Base-by-base conservation (phyloP, 202 grass and related monocot species). In the Carex sylvatica region DNA sequence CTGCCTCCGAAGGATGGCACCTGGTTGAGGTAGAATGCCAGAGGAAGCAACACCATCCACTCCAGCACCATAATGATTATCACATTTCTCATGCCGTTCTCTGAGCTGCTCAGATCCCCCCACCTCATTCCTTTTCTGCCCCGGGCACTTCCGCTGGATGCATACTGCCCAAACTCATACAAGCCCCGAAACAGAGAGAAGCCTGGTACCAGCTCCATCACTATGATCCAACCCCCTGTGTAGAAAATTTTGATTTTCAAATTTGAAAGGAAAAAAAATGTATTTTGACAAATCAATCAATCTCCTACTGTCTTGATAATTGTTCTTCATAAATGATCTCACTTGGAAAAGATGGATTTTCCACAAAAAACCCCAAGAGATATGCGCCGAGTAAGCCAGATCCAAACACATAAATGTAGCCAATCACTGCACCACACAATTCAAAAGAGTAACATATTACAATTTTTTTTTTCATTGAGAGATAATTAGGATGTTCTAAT, bases 381-480 rank as follows among this genome's bases (percentile, higher is more conserved):
- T 90, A 98, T 19, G 0, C 23, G 20, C 95, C 92, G 24, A 94
- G 74, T 40, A 98, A 84, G 36, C 95, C 95, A 4, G 92, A 90
- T 40, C 92, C 92, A 78, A 94, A 94, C 80, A 98, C 95, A 55
- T 98, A 98, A 35, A 94, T 98, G 77, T 98, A 93, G 56, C 85
- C 92, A 85, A 93, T 74, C 38, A 98, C 95, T 98, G 89, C 74
- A 85, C 52, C 9, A 78, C 8, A 38, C 3, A 75, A 16, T 31
- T 82, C 18, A 76, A 11, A 83, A 9, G 65, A 36, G 58, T 42
- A 64, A 82, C 46, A n/a, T n/a, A 49, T 16, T 67, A 3, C 47
- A 1, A n/a, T n/a, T n/a, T n/a, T n/a, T n/a, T 5, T 38, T 38
- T 38, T 38, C 12, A 51, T 4, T 73, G 28, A 66, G 20, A 51